phyloP scores from a whole-genome alignment of 768 basidiomycete genomes.

The Gymnopilus junonius region DNA sequence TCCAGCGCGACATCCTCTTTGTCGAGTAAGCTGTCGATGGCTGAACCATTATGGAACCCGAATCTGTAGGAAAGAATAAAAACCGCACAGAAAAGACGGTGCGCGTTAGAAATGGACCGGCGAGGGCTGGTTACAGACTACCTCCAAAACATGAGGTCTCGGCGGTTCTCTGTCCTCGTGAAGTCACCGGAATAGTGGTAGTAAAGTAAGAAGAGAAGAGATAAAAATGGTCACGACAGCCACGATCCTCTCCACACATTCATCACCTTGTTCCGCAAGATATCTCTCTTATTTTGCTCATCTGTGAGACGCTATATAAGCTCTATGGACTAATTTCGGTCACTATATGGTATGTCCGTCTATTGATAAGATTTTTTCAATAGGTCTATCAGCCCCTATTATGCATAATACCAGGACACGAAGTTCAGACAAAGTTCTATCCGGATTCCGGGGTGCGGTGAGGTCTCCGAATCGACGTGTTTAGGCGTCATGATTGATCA shows the following conservation, averaged over 20 bases:
- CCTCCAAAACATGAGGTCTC: slow-evolving; percentile 56
- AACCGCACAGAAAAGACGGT: slow-evolving; percentile 25
- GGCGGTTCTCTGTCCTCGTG: slow-evolving; percentile 27
- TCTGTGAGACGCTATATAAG: background rate
- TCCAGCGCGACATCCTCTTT: slow-evolving; percentile 90
- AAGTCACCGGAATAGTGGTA: slow-evolving; percentile 19
- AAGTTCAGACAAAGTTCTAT: background rate
- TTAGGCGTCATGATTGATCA: background rate
- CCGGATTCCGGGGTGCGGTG: background rate
- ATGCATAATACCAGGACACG: background rate
- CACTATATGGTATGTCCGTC: background rate
- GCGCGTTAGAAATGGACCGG: slow-evolving; percentile 31
- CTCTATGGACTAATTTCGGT: background rate
- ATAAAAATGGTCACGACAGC: slow-evolving; percentile 13
- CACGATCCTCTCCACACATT: background rate
- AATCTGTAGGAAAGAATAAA: slow-evolving; percentile 59
- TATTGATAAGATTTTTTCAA: background rate
- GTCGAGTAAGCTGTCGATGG: slow-evolving; percentile 89
- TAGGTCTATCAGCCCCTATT: background rate
- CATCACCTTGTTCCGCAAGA: background rate
- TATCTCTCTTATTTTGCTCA: background rate
- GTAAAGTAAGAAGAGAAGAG: slow-evolving; percentile 16
- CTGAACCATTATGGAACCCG: slow-evolving; percentile 87
- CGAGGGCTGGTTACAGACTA: slow-evolving; percentile 41
- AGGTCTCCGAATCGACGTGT: background rate